phyloP scores from a whole-genome alignment of 2,329 filamentous ascomycete species.

The Colletotrichum sp. region DNA sequence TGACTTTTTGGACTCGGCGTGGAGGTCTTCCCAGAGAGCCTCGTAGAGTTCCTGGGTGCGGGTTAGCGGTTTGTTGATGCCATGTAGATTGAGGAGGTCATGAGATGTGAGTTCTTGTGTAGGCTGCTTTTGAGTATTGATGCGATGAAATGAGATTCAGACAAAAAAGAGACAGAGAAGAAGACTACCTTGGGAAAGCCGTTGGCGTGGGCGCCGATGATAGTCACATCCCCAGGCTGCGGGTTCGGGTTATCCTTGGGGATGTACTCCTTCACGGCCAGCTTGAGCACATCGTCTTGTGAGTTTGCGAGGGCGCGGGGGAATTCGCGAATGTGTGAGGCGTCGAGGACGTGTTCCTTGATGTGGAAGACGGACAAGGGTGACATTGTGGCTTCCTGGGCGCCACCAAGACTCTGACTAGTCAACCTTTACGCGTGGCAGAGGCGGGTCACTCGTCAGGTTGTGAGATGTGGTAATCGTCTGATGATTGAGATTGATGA shows the following conservation, averaged over 20 bases:
- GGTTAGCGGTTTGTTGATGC: not conserved
- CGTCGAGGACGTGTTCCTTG: constrained; percentile 75
- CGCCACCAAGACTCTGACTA: not conserved
- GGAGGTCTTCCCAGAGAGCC: constrained; percentile 85
- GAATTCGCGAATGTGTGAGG: constrained; percentile 84
- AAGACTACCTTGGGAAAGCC: constrained; percentile 81
- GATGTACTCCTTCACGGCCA: constrained; percentile 88
- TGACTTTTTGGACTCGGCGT: constrained; percentile 50
- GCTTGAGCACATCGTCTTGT: constrained; percentile 75
- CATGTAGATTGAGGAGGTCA: not conserved
- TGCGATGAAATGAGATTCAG: not conserved
- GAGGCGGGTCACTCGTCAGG: not conserved
- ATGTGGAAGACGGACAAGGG: constrained; percentile 60
- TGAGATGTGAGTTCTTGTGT: not conserved
- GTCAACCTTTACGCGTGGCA: not conserved
- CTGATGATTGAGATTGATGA: not conserved
- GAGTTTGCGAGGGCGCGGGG: constrained; percentile 72
- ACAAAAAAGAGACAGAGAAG: not conserved
- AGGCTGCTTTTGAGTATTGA: not conserved
- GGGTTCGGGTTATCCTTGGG: constrained; percentile 74
- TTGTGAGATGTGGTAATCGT: not conserved
- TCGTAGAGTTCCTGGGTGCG: constrained; percentile 83
- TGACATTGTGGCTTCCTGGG: constrained; percentile 25
- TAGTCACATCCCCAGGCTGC: constrained; percentile 78
- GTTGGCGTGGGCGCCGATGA: constrained; percentile 89